Evolutionary conservation across 129 eudicot genomes (phyloP).

Genomic region (Deinandra increscens): DNA sequence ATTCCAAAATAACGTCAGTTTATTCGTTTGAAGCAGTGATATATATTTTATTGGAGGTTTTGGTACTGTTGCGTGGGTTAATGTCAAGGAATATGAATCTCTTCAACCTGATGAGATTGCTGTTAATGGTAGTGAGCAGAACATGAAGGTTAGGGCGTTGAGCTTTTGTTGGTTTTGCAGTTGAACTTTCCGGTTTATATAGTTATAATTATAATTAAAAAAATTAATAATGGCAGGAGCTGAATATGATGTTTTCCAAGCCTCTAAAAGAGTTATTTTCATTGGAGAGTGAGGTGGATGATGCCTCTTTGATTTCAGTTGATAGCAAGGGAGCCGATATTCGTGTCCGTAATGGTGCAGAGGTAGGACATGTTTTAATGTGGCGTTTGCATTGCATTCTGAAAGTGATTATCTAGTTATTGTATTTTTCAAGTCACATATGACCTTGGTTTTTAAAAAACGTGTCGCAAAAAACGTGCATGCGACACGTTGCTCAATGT

Average conservation of each 20-base stretch:
- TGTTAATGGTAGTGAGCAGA: conserved; percentile 90
- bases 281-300: conserved; percentile 74
- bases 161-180: background rate
- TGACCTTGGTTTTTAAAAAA: too few relatives aligned
- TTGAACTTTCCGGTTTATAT: background rate
- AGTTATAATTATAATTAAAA: background rate
- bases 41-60: conserved; percentile 98
- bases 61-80: conserved; percentile 98
- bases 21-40: conserved; percentile 48
- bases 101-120: conserved; percentile 82
- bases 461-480: too few relatives aligned
- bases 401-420: background rate
- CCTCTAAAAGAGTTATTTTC: conserved; percentile 76
- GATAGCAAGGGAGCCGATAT: conserved; percentile 96
- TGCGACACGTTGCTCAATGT: too few relatives aligned
- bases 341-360: conserved; percentile 94
- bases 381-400: background rate
- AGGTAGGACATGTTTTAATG: conserved; percentile 40
- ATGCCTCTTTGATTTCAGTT: conserved; percentile 91
- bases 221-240: conserved; percentile 45
- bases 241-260: conserved; percentile 82
- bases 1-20: background rate
- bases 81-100: conserved; percentile 80
- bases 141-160: conserved; percentile 51
- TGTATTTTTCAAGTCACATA: background rate